Percentiles rank a stretch among this genome's conserved stretches.
Conservation (phyloP, 148 eudicot species). For the Oxyria digyna region DNA sequence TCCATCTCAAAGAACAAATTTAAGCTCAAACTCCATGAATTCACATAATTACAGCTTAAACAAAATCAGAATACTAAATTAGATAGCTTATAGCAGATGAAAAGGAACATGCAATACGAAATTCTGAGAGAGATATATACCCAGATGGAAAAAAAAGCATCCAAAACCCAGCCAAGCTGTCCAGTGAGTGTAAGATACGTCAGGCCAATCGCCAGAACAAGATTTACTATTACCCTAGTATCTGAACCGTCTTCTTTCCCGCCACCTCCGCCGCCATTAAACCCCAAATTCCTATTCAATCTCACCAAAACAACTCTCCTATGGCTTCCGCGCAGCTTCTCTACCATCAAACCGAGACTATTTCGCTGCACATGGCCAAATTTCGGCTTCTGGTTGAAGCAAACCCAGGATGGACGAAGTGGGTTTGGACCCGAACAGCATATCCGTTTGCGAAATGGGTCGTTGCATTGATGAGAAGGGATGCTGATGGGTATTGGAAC, state of each 20-base stretch:
- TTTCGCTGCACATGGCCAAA: not conserved
- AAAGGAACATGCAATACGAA: not conserved
- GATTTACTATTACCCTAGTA: constrained; percentile 55
- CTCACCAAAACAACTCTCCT: constrained; percentile 49
- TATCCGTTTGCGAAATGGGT: constrained; percentile 1
- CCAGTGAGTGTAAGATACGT: constrained; percentile 79
- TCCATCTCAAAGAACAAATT: not conserved
- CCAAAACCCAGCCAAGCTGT: constrained; percentile 90
- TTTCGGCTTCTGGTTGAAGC: not conserved
- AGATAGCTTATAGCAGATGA: not conserved
- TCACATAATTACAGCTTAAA: not conserved
- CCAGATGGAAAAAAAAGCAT: constrained; percentile 84
- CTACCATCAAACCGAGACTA: constrained; percentile 27
- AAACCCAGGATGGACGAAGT: not conserved
- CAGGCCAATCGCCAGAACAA: constrained; percentile 70
- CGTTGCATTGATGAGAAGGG: not conserved
- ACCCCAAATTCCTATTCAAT: constrained; percentile 38
- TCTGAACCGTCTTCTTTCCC: constrained; percentile 29
- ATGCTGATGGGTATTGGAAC: not conserved
- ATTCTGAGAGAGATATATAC: constrained; percentile 24
- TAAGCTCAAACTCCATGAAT: not conserved
- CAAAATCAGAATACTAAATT: not conserved
- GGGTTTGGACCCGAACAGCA: not conserved
- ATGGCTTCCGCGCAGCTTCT: constrained; percentile 15
- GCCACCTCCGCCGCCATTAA: constrained; percentile 50